Evolutionary conservation across 768 basidiomycete genomes (phyloP).

Genomic region (Cystobasidiopsis lactophilus): DNA sequence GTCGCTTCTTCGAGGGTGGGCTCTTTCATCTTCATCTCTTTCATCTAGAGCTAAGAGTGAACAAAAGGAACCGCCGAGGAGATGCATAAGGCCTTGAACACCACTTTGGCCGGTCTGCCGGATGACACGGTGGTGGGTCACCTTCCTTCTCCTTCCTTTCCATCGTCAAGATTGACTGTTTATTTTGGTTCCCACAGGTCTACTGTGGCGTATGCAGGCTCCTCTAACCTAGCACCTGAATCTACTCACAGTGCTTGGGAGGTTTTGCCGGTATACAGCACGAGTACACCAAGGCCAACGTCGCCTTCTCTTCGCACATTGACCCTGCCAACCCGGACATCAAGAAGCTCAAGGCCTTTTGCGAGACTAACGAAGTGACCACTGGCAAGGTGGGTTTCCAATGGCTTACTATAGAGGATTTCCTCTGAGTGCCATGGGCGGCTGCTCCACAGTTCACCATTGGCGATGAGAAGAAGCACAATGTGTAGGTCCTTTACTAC

Average conservation of each 20-base stretch:
- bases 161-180: slow-evolving; percentile 60
- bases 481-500: too few relatives aligned
- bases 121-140: slow-evolving; percentile 58
- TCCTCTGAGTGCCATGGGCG: neutral
- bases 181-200: neutral
- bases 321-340: slow-evolving; percentile 38
- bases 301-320: slow-evolving; percentile 15
- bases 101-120: slow-evolving; percentile 47
- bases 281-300: neutral
- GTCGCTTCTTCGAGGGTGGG: slow-evolving; percentile 94
- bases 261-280: too few relatives aligned
- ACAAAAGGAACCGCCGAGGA: slow-evolving; percentile 23
- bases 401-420: too few relatives aligned
- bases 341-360: slow-evolving; percentile 37
- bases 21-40: too few relatives aligned
- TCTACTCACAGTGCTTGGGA: slow-evolving; percentile 24
- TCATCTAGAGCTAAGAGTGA: slow-evolving; percentile 32
- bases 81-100: slow-evolving; percentile 55
- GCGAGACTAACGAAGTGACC: slow-evolving; percentile 39
- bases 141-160: too few relatives aligned
- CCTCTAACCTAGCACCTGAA: slow-evolving; percentile 9
- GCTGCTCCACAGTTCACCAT: slow-evolving; percentile 39
- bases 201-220: neutral
- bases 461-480: slow-evolving; percentile 81
- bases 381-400: slow-evolving; percentile 34